Evolutionary conservation across 805 yeast species (phyloP).

Genomic region (Saccharomycopsis sp.): DNA sequence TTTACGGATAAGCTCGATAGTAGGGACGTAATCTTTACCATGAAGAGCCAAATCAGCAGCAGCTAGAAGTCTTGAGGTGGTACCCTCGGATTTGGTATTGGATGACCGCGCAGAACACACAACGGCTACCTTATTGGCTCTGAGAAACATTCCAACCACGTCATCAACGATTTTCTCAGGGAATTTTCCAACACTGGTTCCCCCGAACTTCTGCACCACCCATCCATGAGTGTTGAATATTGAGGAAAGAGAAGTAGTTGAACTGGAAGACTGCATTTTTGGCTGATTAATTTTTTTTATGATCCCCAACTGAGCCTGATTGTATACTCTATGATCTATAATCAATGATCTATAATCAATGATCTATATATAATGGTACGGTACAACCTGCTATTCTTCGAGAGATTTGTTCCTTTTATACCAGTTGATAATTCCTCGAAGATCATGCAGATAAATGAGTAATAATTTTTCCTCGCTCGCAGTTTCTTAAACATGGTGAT

Average conservation of each 20-base stretch:
- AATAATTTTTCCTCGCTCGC: not conserved
- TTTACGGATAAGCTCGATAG: conserved; percentile 60
- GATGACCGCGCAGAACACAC: conserved; percentile 96
- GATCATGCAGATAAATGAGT: not conserved
- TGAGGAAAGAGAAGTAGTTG: conserved; percentile 9
- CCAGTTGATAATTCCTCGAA: not conserved
- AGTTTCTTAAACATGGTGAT: not conserved
- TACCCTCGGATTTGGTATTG: conserved; percentile 87
- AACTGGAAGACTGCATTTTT: conserved; percentile 11
- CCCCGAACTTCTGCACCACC: conserved; percentile 94
- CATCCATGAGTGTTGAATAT: conserved; percentile 35
- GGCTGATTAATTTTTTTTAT: not conserved
- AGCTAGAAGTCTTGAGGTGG: conserved; percentile 75
- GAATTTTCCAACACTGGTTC: conserved; percentile 95
- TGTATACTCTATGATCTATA: no score
- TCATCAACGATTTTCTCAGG: conserved; percentile 79
- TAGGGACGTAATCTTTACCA: conserved; percentile 48
- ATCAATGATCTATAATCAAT: no score
- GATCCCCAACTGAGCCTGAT: no score
- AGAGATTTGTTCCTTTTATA: not conserved
- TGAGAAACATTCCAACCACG: conserved; percentile 59
- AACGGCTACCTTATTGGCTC: conserved; percentile 69
- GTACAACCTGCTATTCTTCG: no score
- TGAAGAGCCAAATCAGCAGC: conserved; percentile 79
- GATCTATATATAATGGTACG: no score